Percentiles rank a stretch among this genome's conserved stretches.
These are phyloP conservation scores for Cercospora beticola DNA, from an alignment of 2,329 filamentous ascomycete species.

Conservation along the genomic window DNA sequence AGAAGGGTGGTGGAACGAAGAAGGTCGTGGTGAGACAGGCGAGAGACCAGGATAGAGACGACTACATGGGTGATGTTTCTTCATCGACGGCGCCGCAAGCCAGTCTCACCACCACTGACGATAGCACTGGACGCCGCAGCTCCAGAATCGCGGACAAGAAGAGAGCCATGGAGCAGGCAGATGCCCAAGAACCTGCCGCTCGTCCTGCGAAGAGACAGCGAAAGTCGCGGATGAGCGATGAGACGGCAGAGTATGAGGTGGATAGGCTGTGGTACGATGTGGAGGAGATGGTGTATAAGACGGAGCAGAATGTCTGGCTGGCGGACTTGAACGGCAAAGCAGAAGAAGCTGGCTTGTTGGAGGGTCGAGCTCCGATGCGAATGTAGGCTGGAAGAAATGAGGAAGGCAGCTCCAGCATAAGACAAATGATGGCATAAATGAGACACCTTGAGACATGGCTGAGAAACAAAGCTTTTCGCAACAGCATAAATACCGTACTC, in stretches of 20 bases:
- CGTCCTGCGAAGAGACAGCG: background rate
- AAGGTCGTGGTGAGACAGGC: background rate
- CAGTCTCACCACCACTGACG: background rate
- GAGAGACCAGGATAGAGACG: background rate
- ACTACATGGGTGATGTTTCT: background rate
- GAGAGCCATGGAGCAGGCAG: background rate
- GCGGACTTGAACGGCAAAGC: background rate
- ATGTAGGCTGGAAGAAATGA: background rate
- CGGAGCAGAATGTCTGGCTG: background rate
- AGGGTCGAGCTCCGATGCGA: background rate
- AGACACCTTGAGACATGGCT: background rate
- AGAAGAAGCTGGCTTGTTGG: background rate
- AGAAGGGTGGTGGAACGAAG: background rate
- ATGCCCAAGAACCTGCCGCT: fast-evolving
- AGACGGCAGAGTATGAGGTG: background rate
- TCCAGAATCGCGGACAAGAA: background rate
- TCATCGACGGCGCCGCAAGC: background rate
- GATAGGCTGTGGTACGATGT: background rate
- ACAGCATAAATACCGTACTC: background rate
- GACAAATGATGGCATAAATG: background rate
- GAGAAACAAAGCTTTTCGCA: background rate
- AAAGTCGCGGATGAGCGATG: background rate
- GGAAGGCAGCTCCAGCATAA: background rate
- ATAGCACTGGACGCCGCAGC: background rate
- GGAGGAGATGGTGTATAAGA: background rate